A percentile compares a stretch with the other conserved stretches of the same genome.
Evolutionary conservation across 306 rosid genomes (phyloP).

Genomic region (Prinsepia uniflora): DNA sequence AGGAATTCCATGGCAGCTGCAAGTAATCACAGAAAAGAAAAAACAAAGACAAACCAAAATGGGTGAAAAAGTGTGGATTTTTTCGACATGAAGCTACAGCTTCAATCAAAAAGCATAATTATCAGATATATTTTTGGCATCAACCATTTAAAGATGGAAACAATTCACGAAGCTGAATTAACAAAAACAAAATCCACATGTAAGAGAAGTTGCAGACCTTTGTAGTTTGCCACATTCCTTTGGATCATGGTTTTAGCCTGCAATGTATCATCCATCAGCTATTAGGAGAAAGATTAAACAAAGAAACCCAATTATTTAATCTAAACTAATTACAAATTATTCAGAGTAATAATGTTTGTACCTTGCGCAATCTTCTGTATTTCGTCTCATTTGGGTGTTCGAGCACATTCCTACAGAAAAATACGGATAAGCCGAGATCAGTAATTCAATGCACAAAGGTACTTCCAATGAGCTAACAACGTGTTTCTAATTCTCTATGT

Average conservation of each 20-base stretch:
- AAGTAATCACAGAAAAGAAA: conserved; percentile 9
- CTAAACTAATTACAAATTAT: neutral
- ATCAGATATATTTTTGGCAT: neutral
- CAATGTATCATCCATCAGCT: conserved; percentile 28
- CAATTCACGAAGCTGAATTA: neutral
- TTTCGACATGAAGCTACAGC: neutral
- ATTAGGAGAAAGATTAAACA: neutral
- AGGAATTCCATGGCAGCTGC: conserved; percentile 89
- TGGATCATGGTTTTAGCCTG: conserved; percentile 79
- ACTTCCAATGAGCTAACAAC: neutral
- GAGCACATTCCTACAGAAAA: conserved; percentile 62
- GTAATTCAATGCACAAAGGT: conserved; percentile 20
- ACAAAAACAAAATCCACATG: conserved; percentile 13
- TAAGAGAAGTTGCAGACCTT: conserved; percentile 50
- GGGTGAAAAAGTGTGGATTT: neutral
- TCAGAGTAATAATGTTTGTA: conserved; percentile 14
- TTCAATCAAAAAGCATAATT: neutral
- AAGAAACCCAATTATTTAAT: neutral
- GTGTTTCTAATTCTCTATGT: neutral
- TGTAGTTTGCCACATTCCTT: conserved; percentile 54
- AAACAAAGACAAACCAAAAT: neutral
- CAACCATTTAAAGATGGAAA: neutral
- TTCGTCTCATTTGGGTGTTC: conserved; percentile 76
- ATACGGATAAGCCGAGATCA: conserved; percentile 5
- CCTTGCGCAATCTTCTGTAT: conserved; percentile 79